phyloP scores from a whole-genome alignment of 1,284 basidiomycete genomes.

The Rhodotorula sp. region DNA sequence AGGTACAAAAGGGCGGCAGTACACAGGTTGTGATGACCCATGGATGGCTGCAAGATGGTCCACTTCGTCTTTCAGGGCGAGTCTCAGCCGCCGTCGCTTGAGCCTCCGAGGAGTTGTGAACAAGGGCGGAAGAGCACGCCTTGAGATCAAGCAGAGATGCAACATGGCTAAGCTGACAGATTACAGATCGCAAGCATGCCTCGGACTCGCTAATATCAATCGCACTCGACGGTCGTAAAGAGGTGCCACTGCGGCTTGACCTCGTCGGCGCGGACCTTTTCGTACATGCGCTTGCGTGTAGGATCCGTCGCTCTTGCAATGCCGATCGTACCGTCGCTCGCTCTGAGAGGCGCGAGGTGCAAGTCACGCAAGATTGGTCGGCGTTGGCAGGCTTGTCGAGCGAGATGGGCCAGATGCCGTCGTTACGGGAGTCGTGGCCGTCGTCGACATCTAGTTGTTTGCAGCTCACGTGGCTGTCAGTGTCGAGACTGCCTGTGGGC shows the following conservation, averaged over 20 bases:
- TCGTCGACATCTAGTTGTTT: too few relatives aligned
- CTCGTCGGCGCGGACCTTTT: background rate
- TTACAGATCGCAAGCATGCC: background rate
- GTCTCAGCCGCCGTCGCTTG: too few relatives aligned
- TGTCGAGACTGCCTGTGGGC: background rate
- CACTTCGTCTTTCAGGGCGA: too few relatives aligned
- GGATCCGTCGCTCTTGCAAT: background rate
- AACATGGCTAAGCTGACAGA: too few relatives aligned
- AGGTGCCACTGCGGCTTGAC: conserved; percentile 1
- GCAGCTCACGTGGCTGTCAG: too few relatives aligned
- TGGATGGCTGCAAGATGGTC: too few relatives aligned
- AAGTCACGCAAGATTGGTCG: background rate
- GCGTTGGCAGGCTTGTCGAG: background rate
- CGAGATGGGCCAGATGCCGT: background rate
- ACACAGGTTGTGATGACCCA: too few relatives aligned
- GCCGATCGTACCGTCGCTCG: background rate
- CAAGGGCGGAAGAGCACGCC: too few relatives aligned
- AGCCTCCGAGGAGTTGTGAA: too few relatives aligned
- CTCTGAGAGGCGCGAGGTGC: background rate
- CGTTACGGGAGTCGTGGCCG: background rate
- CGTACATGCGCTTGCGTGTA: too few relatives aligned
- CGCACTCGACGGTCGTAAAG: background rate
- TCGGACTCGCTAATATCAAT: background rate
- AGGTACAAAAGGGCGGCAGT: too few relatives aligned
- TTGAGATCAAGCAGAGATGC: too few relatives aligned